Evolutionary conservation across 108 stramenopile genomes (phyloP), one percentile per base, ranked within the genome.

Genomic region (Discostella stelligeroides): DNA sequence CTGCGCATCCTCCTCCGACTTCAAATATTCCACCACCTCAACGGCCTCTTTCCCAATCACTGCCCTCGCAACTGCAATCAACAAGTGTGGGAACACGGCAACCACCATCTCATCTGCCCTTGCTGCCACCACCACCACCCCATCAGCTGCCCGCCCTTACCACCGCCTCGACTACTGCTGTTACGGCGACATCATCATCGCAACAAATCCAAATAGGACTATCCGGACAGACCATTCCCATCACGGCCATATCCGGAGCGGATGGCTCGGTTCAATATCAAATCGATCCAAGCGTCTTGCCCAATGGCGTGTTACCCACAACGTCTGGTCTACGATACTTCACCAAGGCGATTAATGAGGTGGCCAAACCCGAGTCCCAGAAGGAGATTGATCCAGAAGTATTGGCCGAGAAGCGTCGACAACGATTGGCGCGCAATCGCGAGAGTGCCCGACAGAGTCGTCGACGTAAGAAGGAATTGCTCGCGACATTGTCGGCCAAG

Each of bases 381-480:
- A 64, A 76, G 43, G 76, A 83, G 59, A 49, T 62, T 45, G 68
- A 76, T 30, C 77, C 68, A 7, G 62, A 72, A n/a, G 53, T 84
- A 9, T 49, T 84, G 14, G 70, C 79, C 17, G 94, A 95, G 61
- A 91, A 89, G 67, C 87, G 94, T 4, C 88, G 84, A 25, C 80
- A 84, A 53, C 67, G 94, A 40, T 66, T 95, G 54, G 92, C 92
- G 53, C 78, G 94, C 14, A 95, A 95, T 76, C 77, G 92, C 51
- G 94, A 95, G 78, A 86, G 84, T 21, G 94, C 94, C 13, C 82
- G 94, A 13, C 89, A 90, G 54, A 81, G 78, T 34, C 76, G 94
- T 3, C 61, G 89, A 21, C 73, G 92, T 21, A 95, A 95, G 63
- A 95, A 95, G 65, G 89, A 92, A 61, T 79, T 85, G 9, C 56